Conservation (phyloP, 2,329 filamentous ascomycete genomes). For the Hymenoscyphus infarciens region DNA sequence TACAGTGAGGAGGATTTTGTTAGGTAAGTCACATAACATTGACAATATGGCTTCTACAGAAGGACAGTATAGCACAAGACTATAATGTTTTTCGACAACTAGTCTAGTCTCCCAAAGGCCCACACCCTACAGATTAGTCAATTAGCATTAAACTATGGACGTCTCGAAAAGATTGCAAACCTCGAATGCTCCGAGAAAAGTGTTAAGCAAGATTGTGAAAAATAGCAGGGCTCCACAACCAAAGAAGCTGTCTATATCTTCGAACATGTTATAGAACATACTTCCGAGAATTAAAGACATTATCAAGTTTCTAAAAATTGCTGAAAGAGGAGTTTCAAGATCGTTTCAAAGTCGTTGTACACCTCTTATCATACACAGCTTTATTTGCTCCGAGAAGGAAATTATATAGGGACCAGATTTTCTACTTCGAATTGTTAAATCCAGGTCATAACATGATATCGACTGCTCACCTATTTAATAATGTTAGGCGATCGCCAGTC, state of each 20-base stretch:
- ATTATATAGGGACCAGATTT: neutral
- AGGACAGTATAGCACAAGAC: constrained; percentile 86
- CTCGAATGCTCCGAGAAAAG: constrained; percentile 59
- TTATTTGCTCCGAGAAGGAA: neutral
- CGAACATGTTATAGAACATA: constrained; percentile 60
- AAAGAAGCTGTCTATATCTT: constrained; percentile 55
- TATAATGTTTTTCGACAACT: constrained; percentile 85
- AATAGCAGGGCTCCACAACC: constrained; percentile 61
- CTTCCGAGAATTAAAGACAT: constrained; percentile 61
- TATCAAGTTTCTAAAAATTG: constrained; percentile 32
- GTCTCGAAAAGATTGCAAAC: constrained; percentile 28
- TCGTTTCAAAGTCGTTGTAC: constrained; percentile 7
- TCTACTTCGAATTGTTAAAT: constrained; percentile 1
- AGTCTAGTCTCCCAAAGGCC: constrained; percentile 84
- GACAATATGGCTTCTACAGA: constrained; percentile 65
- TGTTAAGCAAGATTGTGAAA: constrained; percentile 49
- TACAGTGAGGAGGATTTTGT: constrained; percentile 72
- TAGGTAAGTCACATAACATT: constrained; percentile 70
- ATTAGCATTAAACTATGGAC: neutral
- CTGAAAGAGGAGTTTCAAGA: constrained; percentile 1
- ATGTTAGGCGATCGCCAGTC: neutral
- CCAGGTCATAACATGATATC: no score
- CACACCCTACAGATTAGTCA: constrained; percentile 53
- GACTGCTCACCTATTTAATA: neutral
- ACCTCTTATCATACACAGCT: constrained; percentile 6